Conservation (phyloP, 352 stramenopile genomes). For the Pythium vanterpoolii region DNA sequence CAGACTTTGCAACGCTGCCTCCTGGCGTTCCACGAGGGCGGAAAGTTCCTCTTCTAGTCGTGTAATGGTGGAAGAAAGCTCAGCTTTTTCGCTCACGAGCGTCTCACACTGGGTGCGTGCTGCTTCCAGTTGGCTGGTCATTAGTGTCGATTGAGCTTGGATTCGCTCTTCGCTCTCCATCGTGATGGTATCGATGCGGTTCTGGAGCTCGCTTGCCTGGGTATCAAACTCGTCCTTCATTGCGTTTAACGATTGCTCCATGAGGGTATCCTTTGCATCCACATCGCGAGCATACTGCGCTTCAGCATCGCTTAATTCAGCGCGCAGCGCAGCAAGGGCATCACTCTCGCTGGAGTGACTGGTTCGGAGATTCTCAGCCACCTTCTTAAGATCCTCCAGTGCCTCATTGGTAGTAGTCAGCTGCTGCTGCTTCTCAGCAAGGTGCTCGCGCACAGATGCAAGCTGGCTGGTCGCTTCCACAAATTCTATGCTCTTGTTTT, state of each 20-base stretch:
- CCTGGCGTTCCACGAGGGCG: neutral
- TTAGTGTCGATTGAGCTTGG: neutral
- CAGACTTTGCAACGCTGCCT: neutral
- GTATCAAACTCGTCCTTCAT: neutral
- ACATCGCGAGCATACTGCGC: neutral
- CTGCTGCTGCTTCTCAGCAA: neutral
- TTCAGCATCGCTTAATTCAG: neutral
- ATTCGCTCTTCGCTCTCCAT: neutral
- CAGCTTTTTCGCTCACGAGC: slow-evolving; percentile 4
- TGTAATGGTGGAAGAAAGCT: neutral
- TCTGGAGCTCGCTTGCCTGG: neutral
- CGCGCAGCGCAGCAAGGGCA: neutral
- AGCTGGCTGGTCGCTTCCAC: neutral
- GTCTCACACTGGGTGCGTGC: neutral
- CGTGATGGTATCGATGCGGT: neutral
- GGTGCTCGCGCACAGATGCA: neutral
- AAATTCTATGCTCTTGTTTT: neutral
- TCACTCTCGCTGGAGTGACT: neutral
- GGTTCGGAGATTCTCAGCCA: neutral
- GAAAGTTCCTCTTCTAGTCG: slow-evolving; percentile 3
- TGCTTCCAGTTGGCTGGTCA: slow-evolving; percentile 1
- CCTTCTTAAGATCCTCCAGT: neutral
- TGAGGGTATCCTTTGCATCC: neutral
- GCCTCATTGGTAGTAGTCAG: neutral
- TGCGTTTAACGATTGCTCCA: neutral